Conservation (phyloP, 495 filamentous ascomycete species). For the Penicillium paradoxum region DNA sequence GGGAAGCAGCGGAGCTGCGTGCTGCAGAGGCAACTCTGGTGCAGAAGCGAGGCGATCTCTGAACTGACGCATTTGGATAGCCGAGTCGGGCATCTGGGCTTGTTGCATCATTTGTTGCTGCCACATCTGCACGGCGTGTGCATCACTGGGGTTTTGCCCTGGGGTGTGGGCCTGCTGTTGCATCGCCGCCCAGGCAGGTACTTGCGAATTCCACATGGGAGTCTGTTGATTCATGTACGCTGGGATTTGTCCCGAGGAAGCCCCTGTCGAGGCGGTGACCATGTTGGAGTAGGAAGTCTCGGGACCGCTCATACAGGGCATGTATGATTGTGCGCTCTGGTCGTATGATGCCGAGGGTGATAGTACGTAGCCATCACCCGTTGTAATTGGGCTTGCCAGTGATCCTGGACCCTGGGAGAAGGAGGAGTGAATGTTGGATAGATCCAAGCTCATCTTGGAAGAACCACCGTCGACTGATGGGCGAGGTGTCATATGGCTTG, state of each 20-base stretch:
- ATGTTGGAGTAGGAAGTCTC: conserved; percentile 13
- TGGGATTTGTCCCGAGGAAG: conserved; percentile 25
- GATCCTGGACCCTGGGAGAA: conserved; percentile 24
- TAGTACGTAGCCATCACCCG: conserved; percentile 22
- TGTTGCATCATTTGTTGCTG: conserved; percentile 34
- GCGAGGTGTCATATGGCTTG: conserved; percentile 23
- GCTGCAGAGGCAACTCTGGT: conserved; percentile 32
- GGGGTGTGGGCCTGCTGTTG: conserved; percentile 24
- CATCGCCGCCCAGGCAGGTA: conserved; percentile 25
- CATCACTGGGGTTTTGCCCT: conserved; percentile 20
- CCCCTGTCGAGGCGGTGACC: conserved; percentile 3
- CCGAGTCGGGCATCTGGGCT: conserved; percentile 17
- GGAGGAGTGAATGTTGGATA: conserved; percentile 31
- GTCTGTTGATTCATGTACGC: conserved; percentile 27
- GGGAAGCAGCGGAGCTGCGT: conserved; percentile 7
- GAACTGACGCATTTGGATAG: conserved; percentile 32
- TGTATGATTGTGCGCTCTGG: conserved; percentile 23
- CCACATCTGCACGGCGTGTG: conserved; percentile 25
- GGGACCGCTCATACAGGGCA: conserved; percentile 18
- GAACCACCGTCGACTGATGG: conserved; percentile 25
- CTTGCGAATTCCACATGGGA: conserved; percentile 13
- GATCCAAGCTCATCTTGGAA: conserved; percentile 42
- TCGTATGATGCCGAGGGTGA: conserved; percentile 29
- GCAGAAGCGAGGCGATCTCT: conserved; percentile 39
- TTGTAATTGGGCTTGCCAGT: conserved; percentile 25